Evolutionary conservation across 352 stramenopile species (phyloP), one percentile per base, ranked within the genome.

Genomic region (Blastocystis sp.): DNA sequence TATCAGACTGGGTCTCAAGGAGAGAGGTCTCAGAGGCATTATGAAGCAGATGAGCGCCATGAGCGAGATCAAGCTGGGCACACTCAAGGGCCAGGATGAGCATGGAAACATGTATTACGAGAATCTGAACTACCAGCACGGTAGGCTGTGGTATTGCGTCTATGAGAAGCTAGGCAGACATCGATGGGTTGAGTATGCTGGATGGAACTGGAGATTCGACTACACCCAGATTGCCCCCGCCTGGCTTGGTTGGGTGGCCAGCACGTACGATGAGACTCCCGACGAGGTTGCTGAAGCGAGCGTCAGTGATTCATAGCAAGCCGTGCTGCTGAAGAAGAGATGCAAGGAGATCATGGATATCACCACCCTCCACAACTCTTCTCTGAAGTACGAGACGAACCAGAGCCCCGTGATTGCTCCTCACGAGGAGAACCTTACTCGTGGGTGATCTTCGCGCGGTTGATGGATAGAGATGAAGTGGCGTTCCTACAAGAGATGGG

Each of bases 41-140:
- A 38, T 88, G 38, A 88, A 88, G 48, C 78, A 88, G 34, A 48
- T 88, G 21, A 59, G 61, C 52, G 64, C 78, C 4, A 88, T 88
- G 78, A 56, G 78, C 38, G 78, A 88, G 52, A 88, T 88, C 43
- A 76, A 77, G 34, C 60, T 88, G 34, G 78, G 78, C 45, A 88
- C 78, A 40, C 52, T 88, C 23, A 88, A 88, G 48, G 78, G 78
- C 19, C 64, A 79, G 60, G 78, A 88, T 61, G 78, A 88, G 53
- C 78, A 88, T 78, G 78, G 78, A 64, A 88, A 88, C 60, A 79
- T 79, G 64, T 88, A 88, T 28, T 88, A 88, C 67, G 78, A 88
- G 48, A 62, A 70, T 64, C 65, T 88, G 45, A 67, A 88, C 28
- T 88, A 88, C 62, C 78, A 88, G 67, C 76, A 67, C 53, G 78